Conservation (phyloP, 1,139 yeast species). For the Zygoascus meyerae region DNA sequence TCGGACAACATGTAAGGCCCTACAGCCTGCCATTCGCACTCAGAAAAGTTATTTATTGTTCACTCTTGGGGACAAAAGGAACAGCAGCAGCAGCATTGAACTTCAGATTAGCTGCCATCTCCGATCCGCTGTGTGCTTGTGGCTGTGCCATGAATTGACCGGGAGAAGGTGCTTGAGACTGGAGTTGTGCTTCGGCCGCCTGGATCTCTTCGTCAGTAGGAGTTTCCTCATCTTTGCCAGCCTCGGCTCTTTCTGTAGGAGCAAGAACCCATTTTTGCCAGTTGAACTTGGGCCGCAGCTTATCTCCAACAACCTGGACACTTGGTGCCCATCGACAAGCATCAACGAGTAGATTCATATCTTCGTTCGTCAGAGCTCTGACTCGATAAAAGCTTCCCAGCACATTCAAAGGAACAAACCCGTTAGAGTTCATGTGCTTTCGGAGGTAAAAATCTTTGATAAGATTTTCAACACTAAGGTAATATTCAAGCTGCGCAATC, state of each 20-base stretch:
- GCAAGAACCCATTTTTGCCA: conserved; percentile 50
- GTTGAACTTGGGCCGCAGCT: conserved; percentile 41
- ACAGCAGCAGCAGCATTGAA: conserved; percentile 36
- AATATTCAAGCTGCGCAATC: conserved; percentile 69
- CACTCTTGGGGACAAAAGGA: conserved; percentile 34
- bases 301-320: conserved; percentile 43
- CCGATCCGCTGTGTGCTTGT: background rate
- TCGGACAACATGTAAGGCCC: no score
- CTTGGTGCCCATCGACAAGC: conserved; percentile 41
- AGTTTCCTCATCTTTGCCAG: conserved; percentile 35
- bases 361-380: conserved; percentile 50
- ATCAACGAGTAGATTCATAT: conserved; percentile 41
- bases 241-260: conserved; percentile 40
- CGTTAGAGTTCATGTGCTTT: conserved; percentile 70
- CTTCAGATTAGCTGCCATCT: conserved; percentile 16
- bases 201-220: conserved; percentile 14
- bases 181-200: conserved; percentile 14
- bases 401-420: conserved; percentile 60
- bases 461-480: conserved; percentile 81
- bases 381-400: conserved; percentile 73
- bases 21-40: no score
- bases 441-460: conserved; percentile 74
- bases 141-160: background rate
- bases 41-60: conserved; percentile 4
- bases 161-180: conserved; percentile 5